A percentile compares a stretch with the other conserved stretches of the same genome.
phyloP scores from a whole-genome alignment of 345 rosid genomes.

The Linum usitatissimum region DNA sequence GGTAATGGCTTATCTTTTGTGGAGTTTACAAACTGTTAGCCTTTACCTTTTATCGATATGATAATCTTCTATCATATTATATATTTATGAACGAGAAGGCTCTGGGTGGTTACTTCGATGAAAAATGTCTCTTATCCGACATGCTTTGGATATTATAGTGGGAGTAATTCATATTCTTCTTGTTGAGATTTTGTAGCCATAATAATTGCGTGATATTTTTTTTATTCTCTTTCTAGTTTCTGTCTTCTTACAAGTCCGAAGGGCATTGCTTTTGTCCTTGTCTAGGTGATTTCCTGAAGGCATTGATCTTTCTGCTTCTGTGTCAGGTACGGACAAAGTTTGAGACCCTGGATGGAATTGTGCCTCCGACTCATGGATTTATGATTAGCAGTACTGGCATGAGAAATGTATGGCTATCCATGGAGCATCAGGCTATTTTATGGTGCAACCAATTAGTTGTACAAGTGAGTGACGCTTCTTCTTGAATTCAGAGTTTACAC shows the following conservation, averaged over 20 bases:
- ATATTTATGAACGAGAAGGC: background rate
- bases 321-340: slow-evolving; percentile 72
- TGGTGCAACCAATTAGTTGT: slow-evolving; percentile 98
- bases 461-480: slow-evolving; percentile 52
- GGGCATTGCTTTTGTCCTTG: background rate
- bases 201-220: background rate
- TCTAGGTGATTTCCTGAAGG: background rate
- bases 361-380: slow-evolving; percentile 85
- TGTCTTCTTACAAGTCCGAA: background rate
- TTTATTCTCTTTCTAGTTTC: background rate
- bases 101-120: background rate
- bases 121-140: background rate
- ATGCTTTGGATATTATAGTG: background rate
- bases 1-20: background rate
- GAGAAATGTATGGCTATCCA: slow-evolving; percentile 94
- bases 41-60: too few species aligned
- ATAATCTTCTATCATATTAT: too few species aligned
- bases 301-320: slow-evolving; percentile 8
- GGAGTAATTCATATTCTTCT: background rate
- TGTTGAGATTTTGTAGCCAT: background rate
- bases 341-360: slow-evolving; percentile 85
- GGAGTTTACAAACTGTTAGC: too few species aligned
- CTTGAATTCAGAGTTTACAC: slow-evolving; percentile 3
- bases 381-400: slow-evolving; percentile 78
- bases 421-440: slow-evolving; percentile 97